These are phyloP conservation scores for Pelagophyceae sp. DNA, from an alignment of 352 stramenopile species.

Conservation along the genomic window DNA sequence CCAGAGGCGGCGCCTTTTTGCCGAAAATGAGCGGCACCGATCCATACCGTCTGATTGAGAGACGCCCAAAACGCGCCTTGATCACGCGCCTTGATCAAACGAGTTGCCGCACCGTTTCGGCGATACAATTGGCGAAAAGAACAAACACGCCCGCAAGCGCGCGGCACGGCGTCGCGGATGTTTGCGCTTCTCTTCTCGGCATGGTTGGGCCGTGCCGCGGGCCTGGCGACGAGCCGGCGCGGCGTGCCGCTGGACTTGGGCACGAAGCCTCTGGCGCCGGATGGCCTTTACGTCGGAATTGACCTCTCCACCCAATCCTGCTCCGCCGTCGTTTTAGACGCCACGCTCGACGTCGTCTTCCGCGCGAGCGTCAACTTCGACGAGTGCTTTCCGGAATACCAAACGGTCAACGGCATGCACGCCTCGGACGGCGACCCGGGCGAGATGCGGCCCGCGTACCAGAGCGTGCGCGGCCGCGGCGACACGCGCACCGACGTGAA, in stretches of 20 bases:
- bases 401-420: constrained; percentile 25
- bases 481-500: no score
- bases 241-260: background rate
- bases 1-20: background rate
- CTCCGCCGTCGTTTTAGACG: constrained; percentile 29
- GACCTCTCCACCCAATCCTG: constrained; percentile 34
- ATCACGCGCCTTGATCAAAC: no score
- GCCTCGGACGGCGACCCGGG: no score
- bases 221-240: background rate
- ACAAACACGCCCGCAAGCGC: background rate
- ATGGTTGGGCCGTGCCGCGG: no score
- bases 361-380: constrained; percentile 29
- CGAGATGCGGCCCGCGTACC: no score
- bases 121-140: background rate
- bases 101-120: background rate
- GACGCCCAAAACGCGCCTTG: no score
- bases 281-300: constrained; percentile 28
- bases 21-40: background rate
- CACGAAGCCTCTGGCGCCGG: no score
- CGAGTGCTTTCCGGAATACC: constrained; percentile 27
- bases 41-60: no score
- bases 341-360: constrained; percentile 12
- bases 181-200: background rate
- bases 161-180: background rate
- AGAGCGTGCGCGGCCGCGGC: no score